phyloP scores from a whole-genome alignment of 1,139 yeast species.

The Pichia sp. region DNA sequence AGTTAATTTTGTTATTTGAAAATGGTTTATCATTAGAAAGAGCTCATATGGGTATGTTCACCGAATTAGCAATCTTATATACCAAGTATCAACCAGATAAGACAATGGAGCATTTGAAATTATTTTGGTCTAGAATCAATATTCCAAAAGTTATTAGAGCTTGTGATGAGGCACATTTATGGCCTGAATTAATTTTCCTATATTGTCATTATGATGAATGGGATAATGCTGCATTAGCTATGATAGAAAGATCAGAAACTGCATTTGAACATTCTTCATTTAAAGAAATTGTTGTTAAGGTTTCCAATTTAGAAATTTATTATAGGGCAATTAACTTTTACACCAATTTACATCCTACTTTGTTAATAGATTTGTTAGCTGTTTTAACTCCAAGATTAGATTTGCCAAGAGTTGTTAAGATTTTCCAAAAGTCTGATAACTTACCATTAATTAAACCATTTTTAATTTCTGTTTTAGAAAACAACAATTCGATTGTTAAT shows the following conservation, averaged over 20 bases:
- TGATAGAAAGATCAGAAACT: conserved; percentile 91
- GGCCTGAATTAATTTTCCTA: conserved; percentile 94
- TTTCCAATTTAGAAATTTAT: conserved; percentile 91
- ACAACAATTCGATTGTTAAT: conserved; percentile 87
- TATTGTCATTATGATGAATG: conserved; percentile 98
- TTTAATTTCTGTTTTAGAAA: conserved; percentile 82
- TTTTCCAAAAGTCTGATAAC: conserved; percentile 93
- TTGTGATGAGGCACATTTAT: conserved; percentile 87
- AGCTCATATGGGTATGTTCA: conserved; percentile 99
- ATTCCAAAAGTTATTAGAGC: conserved; percentile 96
- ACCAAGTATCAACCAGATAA: conserved; percentile 85
- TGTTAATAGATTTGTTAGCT: conserved; percentile 78
- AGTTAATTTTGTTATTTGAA: conserved; percentile 86
- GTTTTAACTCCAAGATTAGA: conserved; percentile 90
- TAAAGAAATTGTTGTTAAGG: conserved; percentile 92
- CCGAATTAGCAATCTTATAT: conserved; percentile 88
- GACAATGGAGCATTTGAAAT: conserved; percentile 93
- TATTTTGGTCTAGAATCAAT: conserved; percentile 97
- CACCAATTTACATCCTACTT: conserved; percentile 85
- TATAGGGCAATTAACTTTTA: conserved; percentile 96
- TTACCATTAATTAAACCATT: conserved; percentile 94
- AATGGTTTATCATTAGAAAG: conserved; percentile 95
- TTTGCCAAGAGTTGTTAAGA: conserved; percentile 89
- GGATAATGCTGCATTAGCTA: conserved; percentile 98
- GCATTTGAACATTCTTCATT: conserved; percentile 92